Evolutionary conservation across 495 filamentous ascomycete genomes (phyloP).

Genomic region (Platismatia glauca): DNA sequence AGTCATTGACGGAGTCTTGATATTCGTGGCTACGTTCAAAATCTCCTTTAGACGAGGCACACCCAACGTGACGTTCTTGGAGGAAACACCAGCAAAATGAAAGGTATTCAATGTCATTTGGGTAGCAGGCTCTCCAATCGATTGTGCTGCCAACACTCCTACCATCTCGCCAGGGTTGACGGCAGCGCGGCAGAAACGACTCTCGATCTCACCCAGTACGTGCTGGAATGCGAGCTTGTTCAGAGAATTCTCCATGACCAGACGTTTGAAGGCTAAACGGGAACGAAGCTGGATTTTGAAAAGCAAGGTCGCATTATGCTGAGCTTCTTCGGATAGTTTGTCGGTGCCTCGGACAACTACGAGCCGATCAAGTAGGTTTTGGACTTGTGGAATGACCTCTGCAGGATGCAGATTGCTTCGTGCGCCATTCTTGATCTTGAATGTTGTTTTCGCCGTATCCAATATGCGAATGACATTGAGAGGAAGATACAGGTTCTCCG

Average conservation of each 20-base stretch:
- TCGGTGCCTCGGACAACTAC: conserved; percentile 80
- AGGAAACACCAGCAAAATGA: conserved; percentile 99
- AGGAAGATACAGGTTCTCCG: conserved; percentile 79
- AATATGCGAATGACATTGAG: conserved; percentile 88
- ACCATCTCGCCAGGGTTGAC: conserved; percentile 97
- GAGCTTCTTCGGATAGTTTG: conserved; percentile 70
- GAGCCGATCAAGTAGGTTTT: conserved; percentile 63
- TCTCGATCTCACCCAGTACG: conserved; percentile 84
- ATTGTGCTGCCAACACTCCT: conserved; percentile 93
- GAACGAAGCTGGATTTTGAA: conserved; percentile 90
- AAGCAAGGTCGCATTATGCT: conserved; percentile 74
- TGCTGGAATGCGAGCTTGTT: conserved; percentile 91
- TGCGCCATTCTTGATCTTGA: conserved; percentile 74
- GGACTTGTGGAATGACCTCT: conserved; percentile 77
- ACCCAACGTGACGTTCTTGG: conserved; percentile 98
- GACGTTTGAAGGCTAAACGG: conserved; percentile 79
- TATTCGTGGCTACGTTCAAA: conserved; percentile 91
- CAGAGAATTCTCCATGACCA: conserved; percentile 73
- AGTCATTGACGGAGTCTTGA: conserved; percentile 97
- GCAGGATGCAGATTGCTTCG: conserved; percentile 87
- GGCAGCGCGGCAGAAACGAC: conserved; percentile 66
- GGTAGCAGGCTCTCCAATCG: conserved; percentile 95
- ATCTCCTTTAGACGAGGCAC: conserved; percentile 99
- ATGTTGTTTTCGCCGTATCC: conserved; percentile 76
- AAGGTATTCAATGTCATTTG: conserved; percentile 99